Evolutionary conservation across 2,329 filamentous ascomycete species (phyloP).

Genomic region (Neodidymelliopsis sp.): DNA sequence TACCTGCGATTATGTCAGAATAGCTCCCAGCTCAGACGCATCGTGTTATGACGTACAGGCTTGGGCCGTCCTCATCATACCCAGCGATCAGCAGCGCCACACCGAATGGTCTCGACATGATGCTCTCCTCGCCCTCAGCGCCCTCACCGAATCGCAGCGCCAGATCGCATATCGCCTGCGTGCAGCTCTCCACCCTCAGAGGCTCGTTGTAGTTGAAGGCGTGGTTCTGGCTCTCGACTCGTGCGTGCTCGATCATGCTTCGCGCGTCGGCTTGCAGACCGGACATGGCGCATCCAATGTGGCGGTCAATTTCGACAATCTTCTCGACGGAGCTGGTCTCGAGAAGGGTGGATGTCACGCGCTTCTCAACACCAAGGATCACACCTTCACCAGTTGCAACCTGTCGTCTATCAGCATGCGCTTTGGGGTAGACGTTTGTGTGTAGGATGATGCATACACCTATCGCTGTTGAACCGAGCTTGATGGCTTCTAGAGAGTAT

Average conservation of each 20-base stretch:
- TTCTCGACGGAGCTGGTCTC: conserved; percentile 99
- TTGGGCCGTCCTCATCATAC: conserved; percentile 95
- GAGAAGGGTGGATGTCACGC: conserved; percentile 95
- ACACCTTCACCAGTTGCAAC: conserved; percentile 94
- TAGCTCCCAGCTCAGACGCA: background rate
- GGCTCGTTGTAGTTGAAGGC: conserved; percentile 98
- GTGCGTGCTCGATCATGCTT: conserved; percentile 97
- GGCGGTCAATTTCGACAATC: conserved; percentile 98
- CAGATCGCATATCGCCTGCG: conserved; percentile 97
- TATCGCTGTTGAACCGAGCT: conserved; percentile 97
- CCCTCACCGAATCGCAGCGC: conserved; percentile 96
- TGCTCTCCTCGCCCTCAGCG: conserved; percentile 96
- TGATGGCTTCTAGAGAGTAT: conserved; percentile 99
- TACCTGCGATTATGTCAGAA: conserved; percentile 63
- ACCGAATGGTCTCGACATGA: conserved; percentile 97
- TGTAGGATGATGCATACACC: conserved; percentile 64
- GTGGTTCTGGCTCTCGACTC: conserved; percentile 96
- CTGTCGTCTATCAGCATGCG: conserved; percentile 47
- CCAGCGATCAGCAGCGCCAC: conserved; percentile 96
- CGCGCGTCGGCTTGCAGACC: conserved; percentile 96
- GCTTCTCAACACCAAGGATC: conserved; percentile 97
- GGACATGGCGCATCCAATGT: conserved; percentile 99
- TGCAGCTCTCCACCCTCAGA: conserved; percentile 95
- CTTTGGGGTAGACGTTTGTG: background rate
- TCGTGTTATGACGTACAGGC: conserved; percentile 66